Evolutionary conservation across 164 flowering plant species (phyloP).

Genomic region (Magnolia changhungtana): DNA sequence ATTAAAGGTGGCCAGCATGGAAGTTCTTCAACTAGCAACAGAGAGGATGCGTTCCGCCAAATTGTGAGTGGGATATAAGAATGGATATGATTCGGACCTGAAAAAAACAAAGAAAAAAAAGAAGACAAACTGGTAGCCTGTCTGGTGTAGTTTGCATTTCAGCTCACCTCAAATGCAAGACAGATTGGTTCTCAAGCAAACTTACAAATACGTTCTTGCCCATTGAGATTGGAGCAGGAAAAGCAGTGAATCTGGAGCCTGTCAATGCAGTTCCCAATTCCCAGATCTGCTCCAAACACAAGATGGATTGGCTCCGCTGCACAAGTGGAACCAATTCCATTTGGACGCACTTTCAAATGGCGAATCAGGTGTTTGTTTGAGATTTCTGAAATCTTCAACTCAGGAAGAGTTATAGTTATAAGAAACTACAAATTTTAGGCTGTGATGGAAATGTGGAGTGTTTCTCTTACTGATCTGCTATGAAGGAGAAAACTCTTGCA

Average conservation of each 20-base stretch:
- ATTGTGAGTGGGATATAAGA: too few relatives aligned
- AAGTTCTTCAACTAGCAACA: neutral
- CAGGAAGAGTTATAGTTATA: neutral
- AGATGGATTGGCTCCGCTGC: neutral
- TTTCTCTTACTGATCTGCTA: conserved; percentile 64
- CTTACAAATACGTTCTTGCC: too few relatives aligned
- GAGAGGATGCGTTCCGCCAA: neutral
- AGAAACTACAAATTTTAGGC: neutral
- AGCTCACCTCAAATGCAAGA: too few relatives aligned
- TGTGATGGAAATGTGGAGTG: neutral
- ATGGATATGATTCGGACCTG: too few relatives aligned
- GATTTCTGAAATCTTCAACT: neutral
- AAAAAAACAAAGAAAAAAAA: too few relatives aligned
- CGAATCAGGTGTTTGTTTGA: neutral
- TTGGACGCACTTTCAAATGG: too few relatives aligned
- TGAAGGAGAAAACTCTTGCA: conserved; percentile 77
- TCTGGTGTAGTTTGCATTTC: too few relatives aligned
- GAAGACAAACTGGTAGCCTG: too few relatives aligned
- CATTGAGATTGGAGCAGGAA: too few relatives aligned
- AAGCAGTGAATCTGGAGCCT: too few relatives aligned
- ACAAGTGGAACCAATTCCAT: neutral
- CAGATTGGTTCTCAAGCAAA: too few relatives aligned
- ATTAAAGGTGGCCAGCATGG: neutral
- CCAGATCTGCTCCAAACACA: neutral
- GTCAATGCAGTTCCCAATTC: neutral